These are phyloP conservation scores for Scenedesmus sp. DNA, from an alignment of 163 green algal species.

Conservation along the genomic window DNA sequence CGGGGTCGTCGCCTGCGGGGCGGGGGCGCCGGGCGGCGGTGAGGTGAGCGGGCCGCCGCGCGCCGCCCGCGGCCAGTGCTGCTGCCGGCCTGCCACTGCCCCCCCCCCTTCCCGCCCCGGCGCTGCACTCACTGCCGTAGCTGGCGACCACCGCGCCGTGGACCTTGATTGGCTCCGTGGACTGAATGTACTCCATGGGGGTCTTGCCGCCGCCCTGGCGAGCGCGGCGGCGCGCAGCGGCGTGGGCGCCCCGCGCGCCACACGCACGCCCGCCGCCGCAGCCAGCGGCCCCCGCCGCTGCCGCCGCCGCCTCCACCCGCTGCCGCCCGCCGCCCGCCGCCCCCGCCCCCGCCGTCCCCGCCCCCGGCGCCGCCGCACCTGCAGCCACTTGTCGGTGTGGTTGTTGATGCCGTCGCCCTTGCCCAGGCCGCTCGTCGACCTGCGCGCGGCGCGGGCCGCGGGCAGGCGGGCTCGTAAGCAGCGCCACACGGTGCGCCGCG, in stretches of 20 bases:
- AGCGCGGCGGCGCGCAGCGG: background rate
- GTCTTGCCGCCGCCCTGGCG: conserved; percentile 68
- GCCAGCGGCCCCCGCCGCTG: too few relatives aligned
- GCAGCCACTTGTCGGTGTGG: conserved; percentile 90
- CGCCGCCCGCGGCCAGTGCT: too few relatives aligned
- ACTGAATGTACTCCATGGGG: conserved; percentile 83
- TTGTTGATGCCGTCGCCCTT: conserved; percentile 77
- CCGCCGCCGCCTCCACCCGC: too few relatives aligned
- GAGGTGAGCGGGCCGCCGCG: background rate
- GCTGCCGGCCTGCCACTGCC: background rate
- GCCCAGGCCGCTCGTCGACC: conserved; percentile 75
- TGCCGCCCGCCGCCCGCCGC: too few relatives aligned
- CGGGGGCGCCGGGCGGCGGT: background rate
- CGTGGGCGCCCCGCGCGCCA: too few relatives aligned
- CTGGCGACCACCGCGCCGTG: conserved; percentile 80
- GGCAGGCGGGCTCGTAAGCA: too few relatives aligned
- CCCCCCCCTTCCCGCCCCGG: background rate
- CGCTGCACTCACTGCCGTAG: conserved; percentile 76
- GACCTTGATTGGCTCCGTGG: conserved; percentile 84
- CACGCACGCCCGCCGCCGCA: too few relatives aligned
- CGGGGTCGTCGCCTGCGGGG: conserved; percentile 72
- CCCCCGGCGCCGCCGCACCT: too few relatives aligned
- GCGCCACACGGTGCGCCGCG: too few relatives aligned
- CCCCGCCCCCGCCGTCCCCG: too few relatives aligned
- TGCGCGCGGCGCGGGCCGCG: too few relatives aligned